Base-by-base conservation (phyloP, 108 stramenopile genomes). In the Nitzschia inconspicua region DNA sequence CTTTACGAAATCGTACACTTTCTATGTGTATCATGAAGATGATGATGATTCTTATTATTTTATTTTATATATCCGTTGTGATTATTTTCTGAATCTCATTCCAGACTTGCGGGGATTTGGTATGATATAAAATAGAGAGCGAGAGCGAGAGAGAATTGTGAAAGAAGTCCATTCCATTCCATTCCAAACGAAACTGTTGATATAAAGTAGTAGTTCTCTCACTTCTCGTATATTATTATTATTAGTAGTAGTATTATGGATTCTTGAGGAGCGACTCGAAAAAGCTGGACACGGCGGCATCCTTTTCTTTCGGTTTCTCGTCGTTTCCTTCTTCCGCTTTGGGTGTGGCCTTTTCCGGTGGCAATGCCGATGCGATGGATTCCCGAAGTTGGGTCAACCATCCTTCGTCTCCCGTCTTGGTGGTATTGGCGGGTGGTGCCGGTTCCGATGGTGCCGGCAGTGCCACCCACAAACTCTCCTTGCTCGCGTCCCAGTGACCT, bases 401-500 rank as follows among this genome's bases (percentile, higher is more conserved):
- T 47, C 66, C 80, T 41, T 86, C 74, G 65, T 93, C 92, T 1
- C 86, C 89, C 3, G 47, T n/a, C 3, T 61, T 2, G 2, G 20
- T 22, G 11, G 53, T 31, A 5, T 14, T 23, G 11, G 47, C 19
- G n/a, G 18, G 3, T 1, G 36, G 3, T 6, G 20, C 26, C 13
- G 58, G 11, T 16, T 25, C 60, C 19, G 25, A 7, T 20, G 27
- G 30, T 57, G 72, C 60, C 7, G 91, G 88, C 36, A 93, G 53
- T 24, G 88, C 88, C 47, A 63, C 70, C 68, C 70, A 78, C 44
- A 93, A 63, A 63, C 72, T 67, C 62, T 88, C 85, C 47, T 73
- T 87, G 44, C 39, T 47, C 19, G 92, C 92, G 66, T 93, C 88
- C 92, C 92, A 93, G 29, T 77, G 68, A 36, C 92, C 92, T 4